phyloP scores from a whole-genome alignment of 495 filamentous ascomycete species.

The Penicillium pancosmium region DNA sequence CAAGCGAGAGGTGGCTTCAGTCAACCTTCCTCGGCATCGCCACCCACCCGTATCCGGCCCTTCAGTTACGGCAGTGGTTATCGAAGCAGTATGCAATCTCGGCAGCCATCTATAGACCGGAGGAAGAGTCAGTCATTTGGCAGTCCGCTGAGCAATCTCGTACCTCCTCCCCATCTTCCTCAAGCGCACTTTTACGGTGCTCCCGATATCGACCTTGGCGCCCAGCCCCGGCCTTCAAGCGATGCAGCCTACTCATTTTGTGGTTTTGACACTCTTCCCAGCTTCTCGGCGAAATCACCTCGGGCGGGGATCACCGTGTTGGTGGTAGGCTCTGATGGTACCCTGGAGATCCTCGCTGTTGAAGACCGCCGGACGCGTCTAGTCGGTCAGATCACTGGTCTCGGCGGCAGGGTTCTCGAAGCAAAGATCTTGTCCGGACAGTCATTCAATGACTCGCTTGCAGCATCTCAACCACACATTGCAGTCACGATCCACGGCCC shows the following conservation, averaged over 20 bases:
- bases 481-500: slow-evolving; percentile 79
- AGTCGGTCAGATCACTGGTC: slow-evolving; percentile 67
- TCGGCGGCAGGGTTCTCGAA: slow-evolving; percentile 77
- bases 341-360: slow-evolving; percentile 70
- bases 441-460: slow-evolving; percentile 43
- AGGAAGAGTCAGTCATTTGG: slow-evolving; percentile 50
- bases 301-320: slow-evolving; percentile 67
- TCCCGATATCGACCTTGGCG: slow-evolving; percentile 54
- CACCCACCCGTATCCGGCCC: slow-evolving; percentile 46
- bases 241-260: slow-evolving; percentile 74
- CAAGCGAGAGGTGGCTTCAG: slow-evolving; percentile 50
- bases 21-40: slow-evolving; percentile 54
- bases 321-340: slow-evolving; percentile 74
- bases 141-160: slow-evolving; percentile 48
- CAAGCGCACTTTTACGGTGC: slow-evolving; percentile 72
- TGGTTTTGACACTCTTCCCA: slow-evolving; percentile 72
- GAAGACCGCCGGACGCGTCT: slow-evolving; percentile 66
- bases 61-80: slow-evolving; percentile 49
- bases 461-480: slow-evolving; percentile 61
- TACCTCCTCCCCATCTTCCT: slow-evolving; percentile 79
- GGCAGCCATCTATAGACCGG: slow-evolving; percentile 46
- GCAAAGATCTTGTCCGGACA: slow-evolving; percentile 75
- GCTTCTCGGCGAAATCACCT: slow-evolving; percentile 45
- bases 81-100: slow-evolving; percentile 36
- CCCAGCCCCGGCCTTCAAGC: slow-evolving; percentile 30